Percentiles rank a stretch among this genome's conserved stretches.
Evolutionary conservation across 768 basidiomycete species (phyloP).

Genomic region (Collybiopsis luxurians): DNA sequence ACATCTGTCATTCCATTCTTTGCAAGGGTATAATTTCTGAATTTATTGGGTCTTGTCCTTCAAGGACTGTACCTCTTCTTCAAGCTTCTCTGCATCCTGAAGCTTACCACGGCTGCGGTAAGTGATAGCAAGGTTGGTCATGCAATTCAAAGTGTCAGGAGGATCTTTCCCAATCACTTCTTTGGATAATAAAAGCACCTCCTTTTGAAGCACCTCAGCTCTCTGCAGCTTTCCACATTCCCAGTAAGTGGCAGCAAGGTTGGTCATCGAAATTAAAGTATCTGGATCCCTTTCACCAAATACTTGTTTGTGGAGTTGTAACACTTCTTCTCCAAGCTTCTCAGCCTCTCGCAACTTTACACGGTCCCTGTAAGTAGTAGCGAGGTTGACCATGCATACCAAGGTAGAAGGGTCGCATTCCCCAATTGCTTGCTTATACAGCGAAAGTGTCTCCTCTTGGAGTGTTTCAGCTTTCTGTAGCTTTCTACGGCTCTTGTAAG

Average conservation of each 20-base stretch:
- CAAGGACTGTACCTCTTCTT: too few species aligned
- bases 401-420: neutral
- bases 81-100: too few species aligned
- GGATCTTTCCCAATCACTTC: too few species aligned
- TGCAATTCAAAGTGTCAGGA: too few species aligned
- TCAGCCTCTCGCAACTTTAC: too few species aligned
- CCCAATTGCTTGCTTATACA: neutral
- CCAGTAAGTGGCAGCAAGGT: neutral
- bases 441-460: neutral
- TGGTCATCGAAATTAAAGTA: neutral
- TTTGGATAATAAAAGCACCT: neutral
- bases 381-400: neutral
- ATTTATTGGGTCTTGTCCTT: too few species aligned
- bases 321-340: too few species aligned
- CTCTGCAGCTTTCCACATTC: neutral
- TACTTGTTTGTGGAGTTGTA: neutral
- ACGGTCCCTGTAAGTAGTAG: neutral
- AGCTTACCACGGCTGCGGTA: too few species aligned
- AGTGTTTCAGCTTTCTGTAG: neutral
- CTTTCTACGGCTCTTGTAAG: neutral
- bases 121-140: too few species aligned
- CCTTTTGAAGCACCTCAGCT: neutral
- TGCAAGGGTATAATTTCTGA: too few species aligned
- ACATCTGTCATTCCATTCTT: too few species aligned
- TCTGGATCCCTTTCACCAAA: neutral